Conservation (phyloP, 768 basidiomycete species). For the Imleria badia region DNA sequence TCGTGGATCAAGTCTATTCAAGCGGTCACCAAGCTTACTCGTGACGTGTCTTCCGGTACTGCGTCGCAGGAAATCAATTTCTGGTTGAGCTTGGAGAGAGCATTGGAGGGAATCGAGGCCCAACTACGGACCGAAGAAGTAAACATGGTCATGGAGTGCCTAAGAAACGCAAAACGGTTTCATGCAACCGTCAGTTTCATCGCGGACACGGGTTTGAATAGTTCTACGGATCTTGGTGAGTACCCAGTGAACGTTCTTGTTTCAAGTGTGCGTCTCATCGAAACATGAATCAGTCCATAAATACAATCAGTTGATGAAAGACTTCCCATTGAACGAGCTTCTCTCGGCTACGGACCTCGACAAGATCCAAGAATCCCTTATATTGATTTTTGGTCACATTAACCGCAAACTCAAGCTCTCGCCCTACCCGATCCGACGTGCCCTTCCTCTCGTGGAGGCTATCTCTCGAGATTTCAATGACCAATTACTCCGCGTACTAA, state of each 20-base stretch:
- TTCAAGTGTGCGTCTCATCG: not conserved
- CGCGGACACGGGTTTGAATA: conserved; percentile 94
- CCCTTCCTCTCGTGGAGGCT: conserved; percentile 95
- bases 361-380: conserved; percentile 88
- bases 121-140: conserved; percentile 93
- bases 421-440: conserved; percentile 94
- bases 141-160: conserved; percentile 87
- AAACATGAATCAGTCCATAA: conserved; percentile 74
- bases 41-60: conserved; percentile 92
- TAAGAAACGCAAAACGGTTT: conserved; percentile 95
- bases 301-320: conserved; percentile 98
- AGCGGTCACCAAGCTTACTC: conserved; percentile 90
- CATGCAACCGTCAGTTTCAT: conserved; percentile 97
- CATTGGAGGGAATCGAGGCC: conserved; percentile 88
- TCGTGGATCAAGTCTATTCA: conserved; percentile 99
- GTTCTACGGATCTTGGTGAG: conserved; percentile 85
- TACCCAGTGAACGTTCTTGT: not conserved
- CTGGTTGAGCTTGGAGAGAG: conserved; percentile 93
- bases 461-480: conserved; percentile 98
- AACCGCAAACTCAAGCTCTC: conserved; percentile 95
- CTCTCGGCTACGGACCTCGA: conserved; percentile 94
- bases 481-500: conserved; percentile 87
- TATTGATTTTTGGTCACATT: conserved; percentile 88
- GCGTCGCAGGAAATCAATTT: conserved; percentile 99
- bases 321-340: conserved; percentile 96